Percentiles rank a stretch among this genome's conserved stretches.
phyloP scores from a whole-genome alignment of 345 rosid genomes.

The Cardamine chenopodiifolia region DNA sequence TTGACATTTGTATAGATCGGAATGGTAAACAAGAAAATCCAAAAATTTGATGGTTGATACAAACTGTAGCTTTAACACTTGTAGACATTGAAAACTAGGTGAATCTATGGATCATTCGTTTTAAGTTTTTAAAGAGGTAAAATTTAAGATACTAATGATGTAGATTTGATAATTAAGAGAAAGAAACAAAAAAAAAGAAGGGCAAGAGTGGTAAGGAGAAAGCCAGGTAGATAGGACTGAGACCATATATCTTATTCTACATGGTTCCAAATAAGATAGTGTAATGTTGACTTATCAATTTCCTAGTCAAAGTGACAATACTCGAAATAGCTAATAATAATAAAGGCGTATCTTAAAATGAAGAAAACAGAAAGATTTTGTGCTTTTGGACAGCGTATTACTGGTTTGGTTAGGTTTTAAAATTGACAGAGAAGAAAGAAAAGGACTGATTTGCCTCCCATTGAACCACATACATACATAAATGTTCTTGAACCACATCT shows the following conservation, averaged over 20 bases:
- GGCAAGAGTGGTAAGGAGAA: not conserved
- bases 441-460: conserved; percentile 8
- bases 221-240: conserved; percentile 7
- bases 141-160: not conserved
- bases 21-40: not conserved
- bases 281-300: conserved; percentile 3
- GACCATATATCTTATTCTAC: conserved; percentile 7
- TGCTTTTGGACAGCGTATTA: not conserved
- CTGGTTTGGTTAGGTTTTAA: not conserved
- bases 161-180: not conserved
- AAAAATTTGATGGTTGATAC: not conserved
- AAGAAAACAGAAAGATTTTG: not conserved
- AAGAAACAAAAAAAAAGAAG: not conserved
- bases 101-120: not conserved
- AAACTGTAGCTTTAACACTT: not conserved
- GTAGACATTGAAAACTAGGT: not conserved
- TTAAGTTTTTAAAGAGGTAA: not conserved
- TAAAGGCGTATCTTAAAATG: not conserved
- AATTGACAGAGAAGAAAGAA: conserved; percentile 10
- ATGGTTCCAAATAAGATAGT: not conserved
- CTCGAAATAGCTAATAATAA: not conserved
- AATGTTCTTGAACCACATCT: not conserved
- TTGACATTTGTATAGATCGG: not conserved
- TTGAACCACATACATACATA: not conserved
- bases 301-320: conserved; percentile 6